phyloP scores from a whole-genome alignment of 495 filamentous ascomycete species.

The Penicillium pulvis region DNA sequence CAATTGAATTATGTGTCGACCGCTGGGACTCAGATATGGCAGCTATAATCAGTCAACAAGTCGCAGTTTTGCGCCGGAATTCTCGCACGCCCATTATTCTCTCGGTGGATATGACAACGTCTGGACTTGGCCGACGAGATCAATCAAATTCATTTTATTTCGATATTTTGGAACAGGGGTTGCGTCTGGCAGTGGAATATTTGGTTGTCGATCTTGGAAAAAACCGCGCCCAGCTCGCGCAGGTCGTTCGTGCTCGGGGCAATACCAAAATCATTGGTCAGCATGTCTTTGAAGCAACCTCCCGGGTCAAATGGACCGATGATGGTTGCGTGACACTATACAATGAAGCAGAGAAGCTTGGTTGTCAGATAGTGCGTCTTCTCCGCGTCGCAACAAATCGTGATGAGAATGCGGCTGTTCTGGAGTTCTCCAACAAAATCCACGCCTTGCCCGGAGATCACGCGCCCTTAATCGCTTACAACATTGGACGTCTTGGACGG shows the following conservation, averaged over 20 bases:
- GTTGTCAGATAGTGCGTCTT: conserved; percentile 71
- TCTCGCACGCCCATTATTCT: conserved; percentile 69
- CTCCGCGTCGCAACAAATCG: conserved; percentile 61
- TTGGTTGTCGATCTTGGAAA: conserved; percentile 65
- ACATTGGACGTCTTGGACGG: conserved; percentile 67
- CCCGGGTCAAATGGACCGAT: conserved; percentile 62
- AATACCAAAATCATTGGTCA: conserved; percentile 76
- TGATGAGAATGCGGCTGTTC: conserved; percentile 59
- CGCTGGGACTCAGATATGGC: conserved; percentile 55
- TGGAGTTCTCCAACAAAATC: conserved; percentile 54
- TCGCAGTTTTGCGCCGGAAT: conserved; percentile 54
- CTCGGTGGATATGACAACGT: conserved; percentile 59
- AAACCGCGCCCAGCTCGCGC: conserved; percentile 39
- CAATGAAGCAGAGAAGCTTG: conserved; percentile 57
- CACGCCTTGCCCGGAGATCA: conserved; percentile 37
- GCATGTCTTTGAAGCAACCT: conserved; percentile 53
- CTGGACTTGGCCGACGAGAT: conserved; percentile 30
- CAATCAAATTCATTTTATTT: conserved; percentile 36
- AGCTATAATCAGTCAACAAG: conserved; percentile 44
- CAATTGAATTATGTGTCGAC: conserved; percentile 72
- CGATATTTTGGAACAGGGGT: conserved; percentile 61
- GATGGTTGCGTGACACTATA: conserved; percentile 58
- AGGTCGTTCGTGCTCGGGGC: conserved; percentile 57
- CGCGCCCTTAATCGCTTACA: conserved; percentile 69
- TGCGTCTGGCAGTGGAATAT: conserved; percentile 76